phyloP scores from a whole-genome alignment of 805 yeast species.

The Starmerella apis region DNA sequence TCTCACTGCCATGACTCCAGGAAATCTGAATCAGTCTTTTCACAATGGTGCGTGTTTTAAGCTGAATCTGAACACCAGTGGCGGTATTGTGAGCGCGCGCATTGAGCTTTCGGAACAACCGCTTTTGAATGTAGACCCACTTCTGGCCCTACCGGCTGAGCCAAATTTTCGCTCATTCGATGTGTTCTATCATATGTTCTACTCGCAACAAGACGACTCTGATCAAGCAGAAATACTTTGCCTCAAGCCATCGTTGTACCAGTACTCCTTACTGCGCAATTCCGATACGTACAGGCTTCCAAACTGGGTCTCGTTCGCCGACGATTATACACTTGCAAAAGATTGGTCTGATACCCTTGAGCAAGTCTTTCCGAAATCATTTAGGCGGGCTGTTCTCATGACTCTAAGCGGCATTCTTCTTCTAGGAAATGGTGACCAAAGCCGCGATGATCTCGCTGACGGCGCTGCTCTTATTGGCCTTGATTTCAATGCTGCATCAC shows the following conservation, averaged over 20 bases:
- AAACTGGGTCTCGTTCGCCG: constrained; percentile 32
- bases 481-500: constrained; percentile 27
- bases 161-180: constrained; percentile 30
- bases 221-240: constrained; percentile 26
- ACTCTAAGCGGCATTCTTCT: constrained; percentile 34
- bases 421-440: constrained; percentile 29
- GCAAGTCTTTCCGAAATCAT: constrained; percentile 31
- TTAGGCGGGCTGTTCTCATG: constrained; percentile 30
- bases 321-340: constrained; percentile 33
- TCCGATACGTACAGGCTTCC: constrained; percentile 30
- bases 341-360: constrained; percentile 35
- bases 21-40: constrained; percentile 29
- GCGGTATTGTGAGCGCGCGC: constrained; percentile 30
- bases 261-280: constrained; percentile 28
- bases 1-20: constrained; percentile 32
- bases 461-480: constrained; percentile 36
- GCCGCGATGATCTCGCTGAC: constrained; percentile 31
- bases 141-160: constrained; percentile 26
- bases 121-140: constrained; percentile 29
- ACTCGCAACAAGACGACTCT: constrained; percentile 26
- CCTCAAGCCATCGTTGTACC: constrained; percentile 27
- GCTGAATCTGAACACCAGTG: constrained; percentile 29
- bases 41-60: constrained; percentile 32
- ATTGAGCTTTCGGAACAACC: constrained; percentile 28
- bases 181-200: constrained; percentile 33